Evolutionary conservation across 495 filamentous ascomycete genomes (phyloP), one percentile per base, ranked within the genome.

Genomic region (Jackrogersella multiformis): DNA sequence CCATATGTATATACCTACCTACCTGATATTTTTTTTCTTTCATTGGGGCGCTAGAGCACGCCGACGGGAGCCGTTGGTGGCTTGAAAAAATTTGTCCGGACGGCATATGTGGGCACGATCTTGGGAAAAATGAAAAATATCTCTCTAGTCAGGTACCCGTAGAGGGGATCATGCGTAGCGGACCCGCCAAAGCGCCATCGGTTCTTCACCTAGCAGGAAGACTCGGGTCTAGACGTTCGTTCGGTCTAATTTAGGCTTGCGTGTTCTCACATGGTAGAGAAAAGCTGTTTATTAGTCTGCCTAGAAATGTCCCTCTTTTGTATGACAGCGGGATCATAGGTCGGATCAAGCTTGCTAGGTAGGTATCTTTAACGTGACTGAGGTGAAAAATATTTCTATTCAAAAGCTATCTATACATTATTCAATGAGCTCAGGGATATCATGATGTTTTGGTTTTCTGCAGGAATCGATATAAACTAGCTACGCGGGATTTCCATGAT

Each of bases 181-280:
- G 21, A 26, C 21, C 8, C 42, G 42, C 21, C 42, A 26, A 12
- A 46, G 13, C 21, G 42, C 42, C 42, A 12, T 20, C 41, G 41
- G 16, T 44, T 16, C 16, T 23, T 44, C 23, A 44, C 7, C 41
- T 44, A 21, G 16, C 16, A 9, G 23, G 21, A 9, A 24, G 18
- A 46, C 26, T 5, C n/a, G 18, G 18, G 23, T 13, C 42, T 46
- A 46, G 21, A 21, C 42, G 42, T 5, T n/a, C 42, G 4, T 18
- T 49, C 45, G 45, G 45, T 30, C 18, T 49, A 49, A 49, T 49
- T 32, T 32, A 49, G 45, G 32, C 15, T n/a, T 49, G 45, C 32
- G 30, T 49, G 45, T 24, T 49, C 12, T n/a, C 5, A n/a, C 10
- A n/a, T 36, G 34, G n/a, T 10, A 9, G 26, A 32, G 10, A 49